These are phyloP conservation scores for Populus hybrid DNA, from an alignment of 441 rosid genomes.

Conservation along the genomic window DNA sequence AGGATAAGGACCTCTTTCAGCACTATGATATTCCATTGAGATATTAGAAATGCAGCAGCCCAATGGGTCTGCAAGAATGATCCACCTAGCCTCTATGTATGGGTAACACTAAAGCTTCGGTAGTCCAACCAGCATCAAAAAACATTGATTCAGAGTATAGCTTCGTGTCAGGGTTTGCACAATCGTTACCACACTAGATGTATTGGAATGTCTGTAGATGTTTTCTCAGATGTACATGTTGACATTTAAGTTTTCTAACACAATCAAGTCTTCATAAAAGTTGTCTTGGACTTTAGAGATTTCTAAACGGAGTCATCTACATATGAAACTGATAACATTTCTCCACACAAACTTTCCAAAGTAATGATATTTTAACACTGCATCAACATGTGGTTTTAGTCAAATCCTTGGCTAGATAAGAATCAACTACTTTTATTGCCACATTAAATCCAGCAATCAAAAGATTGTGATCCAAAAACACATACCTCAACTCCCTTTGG, in stretches of 20 bases:
- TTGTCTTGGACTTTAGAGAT: not conserved
- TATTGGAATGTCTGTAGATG: not conserved
- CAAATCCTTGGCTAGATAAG: not conserved
- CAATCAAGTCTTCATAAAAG: not conserved
- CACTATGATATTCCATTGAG: not conserved
- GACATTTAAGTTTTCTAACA: not conserved
- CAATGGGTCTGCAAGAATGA: not conserved
- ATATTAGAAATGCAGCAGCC: not conserved
- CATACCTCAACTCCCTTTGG: conserved; percentile 92
- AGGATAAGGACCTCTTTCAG: not conserved
- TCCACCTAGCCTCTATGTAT: not conserved
- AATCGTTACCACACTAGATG: not conserved
- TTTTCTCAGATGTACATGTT: not conserved
- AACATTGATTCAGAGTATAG: not conserved
- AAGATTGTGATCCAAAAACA: conserved; percentile 9
- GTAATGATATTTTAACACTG: not conserved
- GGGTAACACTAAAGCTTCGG: not conserved
- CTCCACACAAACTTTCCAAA: conserved; percentile 1
- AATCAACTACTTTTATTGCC: not conserved
- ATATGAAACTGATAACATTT: not conserved
- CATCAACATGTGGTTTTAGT: not conserved
- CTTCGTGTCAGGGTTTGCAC: not conserved
- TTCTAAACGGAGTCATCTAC: not conserved
- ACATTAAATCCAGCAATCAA: not conserved
- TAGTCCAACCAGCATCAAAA: not conserved